Evolutionary conservation across 495 filamentous ascomycete species (phyloP).

Genomic region (Collariella sp.): DNA sequence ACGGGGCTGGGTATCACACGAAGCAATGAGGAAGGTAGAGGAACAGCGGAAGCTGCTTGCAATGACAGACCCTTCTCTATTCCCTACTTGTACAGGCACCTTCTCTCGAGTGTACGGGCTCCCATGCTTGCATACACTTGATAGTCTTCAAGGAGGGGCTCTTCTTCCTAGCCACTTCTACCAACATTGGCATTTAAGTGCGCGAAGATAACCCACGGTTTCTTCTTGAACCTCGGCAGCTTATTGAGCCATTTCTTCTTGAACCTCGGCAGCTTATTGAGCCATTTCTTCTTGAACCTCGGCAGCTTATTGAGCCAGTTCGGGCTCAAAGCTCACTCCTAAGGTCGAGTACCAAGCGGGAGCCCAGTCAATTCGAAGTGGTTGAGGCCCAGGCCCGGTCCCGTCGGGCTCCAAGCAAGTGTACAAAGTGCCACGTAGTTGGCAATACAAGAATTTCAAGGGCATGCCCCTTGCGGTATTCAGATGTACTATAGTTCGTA

Average conservation of each 20-base stretch:
- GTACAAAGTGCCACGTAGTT: too few relatives aligned
- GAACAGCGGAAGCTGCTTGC: background rate
- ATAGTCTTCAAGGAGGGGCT: background rate
- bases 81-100: background rate
- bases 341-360: background rate
- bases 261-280: too few relatives aligned
- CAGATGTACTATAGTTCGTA: background rate
- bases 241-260: too few relatives aligned
- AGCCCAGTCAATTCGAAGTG: background rate
- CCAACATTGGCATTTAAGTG: background rate
- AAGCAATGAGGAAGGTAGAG: background rate
- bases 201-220: background rate
- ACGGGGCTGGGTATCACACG: too few relatives aligned
- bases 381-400: background rate
- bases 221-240: background rate
- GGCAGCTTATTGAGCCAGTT: too few relatives aligned
- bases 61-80: background rate
- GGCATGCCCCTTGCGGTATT: too few relatives aligned
- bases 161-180: background rate
- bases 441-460: too few relatives aligned
- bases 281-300: too few relatives aligned
- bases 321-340: background rate
- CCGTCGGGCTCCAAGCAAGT: too few relatives aligned
- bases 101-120: background rate
- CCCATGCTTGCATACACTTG: background rate